Percentiles rank a stretch among this genome's conserved stretches.
These are phyloP conservation scores for Heterobasidion parviporum DNA, from an alignment of 1,284 basidiomycete species.

Conservation along the genomic window DNA sequence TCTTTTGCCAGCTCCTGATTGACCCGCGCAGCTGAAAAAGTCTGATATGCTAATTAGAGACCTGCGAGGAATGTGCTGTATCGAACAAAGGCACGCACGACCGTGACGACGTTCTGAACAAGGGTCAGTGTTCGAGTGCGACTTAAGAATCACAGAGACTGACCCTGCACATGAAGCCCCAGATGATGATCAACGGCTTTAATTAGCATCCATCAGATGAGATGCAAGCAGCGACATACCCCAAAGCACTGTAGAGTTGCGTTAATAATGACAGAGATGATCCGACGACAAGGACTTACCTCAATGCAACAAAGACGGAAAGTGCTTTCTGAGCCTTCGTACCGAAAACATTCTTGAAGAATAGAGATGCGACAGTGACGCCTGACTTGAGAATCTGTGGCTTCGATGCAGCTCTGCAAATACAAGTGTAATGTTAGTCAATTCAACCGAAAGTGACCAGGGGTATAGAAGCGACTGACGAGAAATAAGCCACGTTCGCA, in stretches of 20 bases:
- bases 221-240: slow-evolving; percentile 1
- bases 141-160: background rate
- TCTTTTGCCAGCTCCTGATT: slow-evolving; percentile 51
- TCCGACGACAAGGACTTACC: slow-evolving; percentile 20
- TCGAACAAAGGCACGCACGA: background rate
- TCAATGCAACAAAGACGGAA: slow-evolving; percentile 43
- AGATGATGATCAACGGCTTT: too few relatives aligned
- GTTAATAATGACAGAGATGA: background rate
- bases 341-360: slow-evolving; percentile 50
- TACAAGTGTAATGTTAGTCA: too few relatives aligned
- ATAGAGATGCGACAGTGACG: slow-evolving; percentile 44
- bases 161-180: slow-evolving; percentile 2
- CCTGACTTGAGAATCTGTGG: slow-evolving; percentile 34
- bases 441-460: background rate
- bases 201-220: background rate
- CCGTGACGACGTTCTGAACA: slow-evolving; percentile 8
- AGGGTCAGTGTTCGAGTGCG: background rate
- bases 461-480: slow-evolving; percentile 15
- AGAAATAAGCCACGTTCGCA: slow-evolving; percentile 47
- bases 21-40: slow-evolving; percentile 35
- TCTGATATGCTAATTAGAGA: slow-evolving; percentile 21
- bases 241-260: background rate
- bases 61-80: background rate
- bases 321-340: slow-evolving; percentile 35
- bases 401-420: slow-evolving; percentile 28